Base-by-base conservation (phyloP, 768 basidiomycete genomes). In the Dentipellis fragilis region DNA sequence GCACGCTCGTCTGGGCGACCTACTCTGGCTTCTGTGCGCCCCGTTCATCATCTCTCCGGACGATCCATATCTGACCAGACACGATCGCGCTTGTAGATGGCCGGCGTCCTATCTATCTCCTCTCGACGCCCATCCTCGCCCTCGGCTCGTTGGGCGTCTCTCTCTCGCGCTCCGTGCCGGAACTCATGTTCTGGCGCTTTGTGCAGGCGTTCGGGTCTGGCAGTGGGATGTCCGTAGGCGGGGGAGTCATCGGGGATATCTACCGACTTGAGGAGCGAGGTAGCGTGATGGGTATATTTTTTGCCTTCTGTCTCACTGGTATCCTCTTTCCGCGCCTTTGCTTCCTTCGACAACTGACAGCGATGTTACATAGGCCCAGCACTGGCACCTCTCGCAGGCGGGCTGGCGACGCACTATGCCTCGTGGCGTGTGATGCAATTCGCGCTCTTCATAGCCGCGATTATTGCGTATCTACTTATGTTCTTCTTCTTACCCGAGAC, bases 401-500 rank as follows among this genome's bases (percentile, higher is more conserved):
- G 84, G 71, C 52, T 75, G 23, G 70, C 75, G 0, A 74, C 84
- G 0, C 71, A 83, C 52, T 85, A 84, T 58, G 74, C 73, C 36
- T 86, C 85, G 0, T 89, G 87, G 85, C 75, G 86, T 0, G 58
- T 73, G 3, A 77, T 84, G 66, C 84, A 88, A 62, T 63, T 67
- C 8, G 61, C 62, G 0, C 56, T 87, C 1, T 77, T 75, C 2
- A 38, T 72, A 0, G 65, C 70, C 39, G 77, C 75, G 2, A 38
- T 77, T 0, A 12, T 74, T 0, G 68, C 72, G 1, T 70, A 79
- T 37, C 7, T 75, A 6, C 57, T 69, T 5, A 70, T 85, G 35
- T 50, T 64, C 1, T 42, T 75, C 3, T 74, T 73, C 52, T 74
- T 85, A n/a, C 85, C 85, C 0, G 86, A 88, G 61, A 87, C 85